Evolutionary conservation across 495 filamentous ascomycete genomes (phyloP).

Genomic region (Darksidea phi): DNA sequence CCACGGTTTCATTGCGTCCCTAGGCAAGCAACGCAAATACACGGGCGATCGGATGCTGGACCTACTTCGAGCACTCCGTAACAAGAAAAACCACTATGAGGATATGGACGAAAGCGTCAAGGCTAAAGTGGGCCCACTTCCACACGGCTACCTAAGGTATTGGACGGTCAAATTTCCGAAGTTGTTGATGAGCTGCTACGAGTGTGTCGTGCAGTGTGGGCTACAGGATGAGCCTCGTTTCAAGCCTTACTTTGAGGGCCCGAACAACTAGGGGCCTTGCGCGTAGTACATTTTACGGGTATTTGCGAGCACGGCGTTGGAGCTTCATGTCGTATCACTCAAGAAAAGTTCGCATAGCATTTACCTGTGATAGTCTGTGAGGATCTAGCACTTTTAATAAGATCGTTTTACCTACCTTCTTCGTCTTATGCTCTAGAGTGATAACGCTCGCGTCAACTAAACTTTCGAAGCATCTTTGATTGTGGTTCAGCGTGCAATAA

Average conservation of each 20-base stretch:
- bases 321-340: too few relatives aligned
- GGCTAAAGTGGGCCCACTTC: conserved; percentile 54
- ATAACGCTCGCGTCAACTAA: too few relatives aligned
- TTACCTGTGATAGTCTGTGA: too few relatives aligned
- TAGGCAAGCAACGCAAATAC: conserved; percentile 96
- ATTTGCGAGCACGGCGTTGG: not conserved
- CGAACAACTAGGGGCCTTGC: not conserved
- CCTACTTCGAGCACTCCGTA: conserved; percentile 83
- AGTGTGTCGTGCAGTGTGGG: conserved; percentile 63
- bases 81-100: conserved; percentile 63
- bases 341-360: too few relatives aligned
- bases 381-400: too few relatives aligned
- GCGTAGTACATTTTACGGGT: not conserved
- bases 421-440: too few relatives aligned
- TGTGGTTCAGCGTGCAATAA: too few relatives aligned
- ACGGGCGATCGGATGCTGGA: conserved; percentile 79
- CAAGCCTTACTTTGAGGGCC: conserved; percentile 61
- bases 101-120: conserved; percentile 48
- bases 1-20: conserved; percentile 73
- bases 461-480: too few relatives aligned
- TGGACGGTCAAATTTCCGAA: conserved; percentile 81
- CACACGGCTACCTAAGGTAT: conserved; percentile 82
- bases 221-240: conserved; percentile 71
- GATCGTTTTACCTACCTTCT: too few relatives aligned
- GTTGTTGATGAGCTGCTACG: conserved; percentile 77